A percentile compares a stretch with the other conserved stretches of the same genome.
phyloP scores from a whole-genome alignment of 257 asterid genomes.

The Cordia subcordata region DNA sequence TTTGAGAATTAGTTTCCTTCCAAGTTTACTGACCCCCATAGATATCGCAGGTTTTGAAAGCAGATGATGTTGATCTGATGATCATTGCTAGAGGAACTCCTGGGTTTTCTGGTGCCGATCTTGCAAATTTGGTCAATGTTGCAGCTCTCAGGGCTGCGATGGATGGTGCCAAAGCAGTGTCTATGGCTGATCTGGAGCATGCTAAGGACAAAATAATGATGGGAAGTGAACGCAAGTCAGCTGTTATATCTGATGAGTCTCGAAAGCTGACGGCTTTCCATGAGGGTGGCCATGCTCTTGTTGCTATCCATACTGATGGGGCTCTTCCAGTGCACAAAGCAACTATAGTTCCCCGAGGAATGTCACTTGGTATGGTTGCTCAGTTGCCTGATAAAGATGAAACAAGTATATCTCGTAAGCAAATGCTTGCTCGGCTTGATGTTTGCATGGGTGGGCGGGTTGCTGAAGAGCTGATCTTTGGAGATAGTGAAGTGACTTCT shows the following conservation, averaged over 20 bases:
- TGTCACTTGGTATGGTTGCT: conserved; percentile 90
- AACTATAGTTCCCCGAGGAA: conserved; percentile 84
- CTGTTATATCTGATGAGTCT: conserved; percentile 74
- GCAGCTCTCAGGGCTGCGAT: conserved; percentile 90
- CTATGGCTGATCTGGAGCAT: conserved; percentile 71
- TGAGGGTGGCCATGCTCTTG: conserved; percentile 95
- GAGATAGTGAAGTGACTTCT: conserved; percentile 79
- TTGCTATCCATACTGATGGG: conserved; percentile 81
- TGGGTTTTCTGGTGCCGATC: conserved; percentile 96
- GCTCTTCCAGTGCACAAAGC: conserved; percentile 90
- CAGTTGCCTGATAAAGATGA: conserved; percentile 80
- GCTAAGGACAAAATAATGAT: conserved; percentile 93
- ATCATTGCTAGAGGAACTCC: conserved; percentile 89
- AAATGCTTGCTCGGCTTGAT: conserved; percentile 85
- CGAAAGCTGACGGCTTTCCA: conserved; percentile 79
- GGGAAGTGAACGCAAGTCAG: conserved; percentile 94
- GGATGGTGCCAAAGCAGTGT: conserved; percentile 81
- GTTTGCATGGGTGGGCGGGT: conserved; percentile 89
- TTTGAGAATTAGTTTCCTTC: too few relatives aligned
- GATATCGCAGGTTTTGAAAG: conserved; percentile 60
- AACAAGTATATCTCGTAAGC: conserved; percentile 72
- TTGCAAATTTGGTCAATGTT: conserved; percentile 77
- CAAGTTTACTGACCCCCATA: neutral
- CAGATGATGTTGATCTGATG: conserved; percentile 84
- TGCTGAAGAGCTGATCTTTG: conserved; percentile 86